These are phyloP conservation scores for Cryptococcus deneoformans DNA, from an alignment of 1,284 basidiomycete species.

Conservation along the genomic window DNA sequence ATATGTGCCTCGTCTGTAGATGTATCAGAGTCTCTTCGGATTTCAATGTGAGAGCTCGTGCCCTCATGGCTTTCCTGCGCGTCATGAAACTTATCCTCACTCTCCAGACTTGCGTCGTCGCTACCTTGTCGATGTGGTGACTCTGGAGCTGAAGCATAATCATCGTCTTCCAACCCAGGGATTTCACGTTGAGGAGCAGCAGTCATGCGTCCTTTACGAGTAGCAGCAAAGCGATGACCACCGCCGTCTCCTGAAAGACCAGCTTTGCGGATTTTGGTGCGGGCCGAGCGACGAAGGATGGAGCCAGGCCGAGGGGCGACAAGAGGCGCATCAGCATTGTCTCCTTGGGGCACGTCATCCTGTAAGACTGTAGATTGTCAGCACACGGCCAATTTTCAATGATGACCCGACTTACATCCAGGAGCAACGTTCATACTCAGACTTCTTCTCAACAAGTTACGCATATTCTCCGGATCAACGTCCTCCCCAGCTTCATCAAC, in stretches of 20 bases:
- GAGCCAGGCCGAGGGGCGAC: conserved; percentile 81
- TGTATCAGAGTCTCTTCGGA: conserved; percentile 53
- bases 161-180: conserved; percentile 26
- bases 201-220: conserved; percentile 48
- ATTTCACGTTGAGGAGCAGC: conserved; percentile 27
- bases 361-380: conserved; percentile 26
- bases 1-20: conserved; percentile 75
- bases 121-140: conserved; percentile 13
- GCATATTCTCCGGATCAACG: conserved; percentile 78
- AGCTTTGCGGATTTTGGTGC: conserved; percentile 94
- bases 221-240: conserved; percentile 68
- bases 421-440: conserved; percentile 83
- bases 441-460: conserved; percentile 78
- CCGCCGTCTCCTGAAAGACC: conserved; percentile 69
- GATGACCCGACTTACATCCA: conserved; percentile 65
- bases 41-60: conserved; percentile 19
- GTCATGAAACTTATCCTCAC: conserved; percentile 27
- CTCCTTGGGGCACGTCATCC: conserved; percentile 31
- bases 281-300: conserved; percentile 84
- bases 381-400: neutral
- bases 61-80: conserved; percentile 7
- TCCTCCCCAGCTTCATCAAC: conserved; percentile 81
- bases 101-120: conserved; percentile 23
- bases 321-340: conserved; percentile 69
- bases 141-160: conserved; percentile 25